phyloP scores from a whole-genome alignment of 2,329 filamentous ascomycete genomes.

The Dactylonectria macrodidyma region DNA sequence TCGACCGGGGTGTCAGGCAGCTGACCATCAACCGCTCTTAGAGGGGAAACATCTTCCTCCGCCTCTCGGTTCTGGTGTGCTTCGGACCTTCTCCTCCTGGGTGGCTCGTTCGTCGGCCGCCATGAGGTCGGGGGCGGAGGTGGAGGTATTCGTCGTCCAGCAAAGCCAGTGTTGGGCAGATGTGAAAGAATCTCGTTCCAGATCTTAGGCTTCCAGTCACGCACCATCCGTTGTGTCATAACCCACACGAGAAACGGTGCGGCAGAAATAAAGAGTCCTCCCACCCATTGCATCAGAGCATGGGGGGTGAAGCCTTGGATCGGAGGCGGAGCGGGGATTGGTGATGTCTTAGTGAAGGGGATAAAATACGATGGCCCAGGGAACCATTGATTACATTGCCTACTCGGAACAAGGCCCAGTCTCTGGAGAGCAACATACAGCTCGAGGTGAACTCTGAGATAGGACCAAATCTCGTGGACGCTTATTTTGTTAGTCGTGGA shows the following conservation, averaged over 20 bases:
- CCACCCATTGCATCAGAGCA: conserved; percentile 61
- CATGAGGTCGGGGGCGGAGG: conserved; percentile 41
- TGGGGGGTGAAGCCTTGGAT: conserved; percentile 55
- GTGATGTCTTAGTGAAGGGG: conserved; percentile 67
- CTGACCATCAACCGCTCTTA: conserved; percentile 50
- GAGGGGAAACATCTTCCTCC: conserved; percentile 45
- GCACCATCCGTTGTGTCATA: conserved; percentile 57
- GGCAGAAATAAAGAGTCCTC: conserved; percentile 57
- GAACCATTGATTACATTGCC: conserved; percentile 55
- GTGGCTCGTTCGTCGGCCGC: conserved; percentile 29
- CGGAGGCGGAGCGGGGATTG: conserved; percentile 62
- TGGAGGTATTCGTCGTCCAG: conserved; percentile 37
- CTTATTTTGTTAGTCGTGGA: conserved; percentile 43
- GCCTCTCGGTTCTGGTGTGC: conserved; percentile 41
- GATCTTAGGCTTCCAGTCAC: conserved; percentile 54
- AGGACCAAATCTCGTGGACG: conserved; percentile 54
- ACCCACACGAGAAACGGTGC: conserved; percentile 65
- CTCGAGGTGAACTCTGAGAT: conserved; percentile 66
- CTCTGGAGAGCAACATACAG: conserved; percentile 68
- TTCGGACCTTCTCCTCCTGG: conserved; percentile 36
- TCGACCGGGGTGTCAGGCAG: conserved; percentile 50
- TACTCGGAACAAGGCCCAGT: conserved; percentile 61
- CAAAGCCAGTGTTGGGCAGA: conserved; percentile 58
- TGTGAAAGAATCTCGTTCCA: conserved; percentile 56
- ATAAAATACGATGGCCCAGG: conserved; percentile 67